A percentile compares a stretch with the other conserved stretches of the same genome.
These are phyloP conservation scores for Colletotrichum endophyticum DNA, from an alignment of 2,329 filamentous ascomycete species.

Conservation along the genomic window DNA sequence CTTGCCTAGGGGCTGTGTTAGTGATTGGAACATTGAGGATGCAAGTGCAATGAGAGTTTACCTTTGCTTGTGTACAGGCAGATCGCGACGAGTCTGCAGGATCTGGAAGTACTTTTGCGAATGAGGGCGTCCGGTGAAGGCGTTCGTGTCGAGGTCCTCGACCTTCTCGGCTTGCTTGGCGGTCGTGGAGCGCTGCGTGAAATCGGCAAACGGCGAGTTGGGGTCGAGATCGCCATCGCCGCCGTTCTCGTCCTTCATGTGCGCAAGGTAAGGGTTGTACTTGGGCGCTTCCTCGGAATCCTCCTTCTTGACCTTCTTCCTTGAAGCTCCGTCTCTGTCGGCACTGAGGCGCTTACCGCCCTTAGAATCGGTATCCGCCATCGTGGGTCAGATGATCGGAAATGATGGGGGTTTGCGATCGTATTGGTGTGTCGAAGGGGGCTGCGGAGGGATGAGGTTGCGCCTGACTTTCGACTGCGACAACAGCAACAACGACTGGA, in stretches of 20 bases:
- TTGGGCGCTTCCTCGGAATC: conserved; percentile 35
- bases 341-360: conserved; percentile 49
- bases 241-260: conserved; percentile 72
- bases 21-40: background rate
- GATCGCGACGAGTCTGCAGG: conserved; percentile 78
- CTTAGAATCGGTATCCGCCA: conserved; percentile 41
- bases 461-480: background rate
- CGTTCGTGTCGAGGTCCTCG: conserved; percentile 83
- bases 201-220: conserved; percentile 61
- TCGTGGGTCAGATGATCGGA: conserved; percentile 24
- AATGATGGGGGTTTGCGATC: background rate
- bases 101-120: conserved; percentile 90
- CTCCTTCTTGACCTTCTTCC: conserved; percentile 49
- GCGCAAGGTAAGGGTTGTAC: conserved; percentile 88
- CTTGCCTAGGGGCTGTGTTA: conserved; percentile 61
- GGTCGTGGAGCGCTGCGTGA: conserved; percentile 83
- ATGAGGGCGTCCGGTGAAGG: conserved; percentile 80
- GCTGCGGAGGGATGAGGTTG: conserved; percentile 8
- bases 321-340: conserved; percentile 44
- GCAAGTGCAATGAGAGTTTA: conserved; percentile 34
- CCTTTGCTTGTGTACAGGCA: conserved; percentile 93
- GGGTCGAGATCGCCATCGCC: conserved; percentile 27
- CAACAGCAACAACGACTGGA: background rate
- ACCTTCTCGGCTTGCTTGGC: conserved; percentile 73
- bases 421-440: background rate